Percentiles rank a stretch among this genome's conserved stretches.
Conservation (phyloP, 1,139 yeast genomes). For the Candida labiduridarum region DNA sequence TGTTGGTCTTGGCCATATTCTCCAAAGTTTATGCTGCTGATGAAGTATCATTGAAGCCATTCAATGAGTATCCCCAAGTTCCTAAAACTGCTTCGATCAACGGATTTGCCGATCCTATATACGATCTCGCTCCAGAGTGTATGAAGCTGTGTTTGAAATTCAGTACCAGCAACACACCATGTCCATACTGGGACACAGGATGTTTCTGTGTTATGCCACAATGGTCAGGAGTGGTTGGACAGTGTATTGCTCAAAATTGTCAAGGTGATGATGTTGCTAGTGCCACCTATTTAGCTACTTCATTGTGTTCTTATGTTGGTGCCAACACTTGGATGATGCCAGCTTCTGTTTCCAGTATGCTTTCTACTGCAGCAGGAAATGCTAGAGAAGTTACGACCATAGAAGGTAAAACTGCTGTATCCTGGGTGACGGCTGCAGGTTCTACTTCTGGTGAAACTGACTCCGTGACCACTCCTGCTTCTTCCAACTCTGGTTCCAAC, state of each 20-base stretch:
- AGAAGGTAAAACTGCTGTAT: conserved; percentile 14
- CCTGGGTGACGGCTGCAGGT: conserved; percentile 17
- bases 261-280: conserved; percentile 36
- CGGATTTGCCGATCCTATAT: conserved; percentile 40
- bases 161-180: conserved; percentile 32
- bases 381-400: conserved; percentile 18
- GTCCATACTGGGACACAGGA: conserved; percentile 43
- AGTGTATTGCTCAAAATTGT: conserved; percentile 32
- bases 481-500: conserved; percentile 8
- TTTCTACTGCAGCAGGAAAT: conserved; percentile 31
- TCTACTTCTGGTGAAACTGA: conserved; percentile 13
- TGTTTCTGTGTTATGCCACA: conserved; percentile 39
- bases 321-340: conserved; percentile 45
- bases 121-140: conserved; percentile 26
- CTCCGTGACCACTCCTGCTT: not conserved
- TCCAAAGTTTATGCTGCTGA: not conserved
- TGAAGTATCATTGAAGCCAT: conserved; percentile 1
- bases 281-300: conserved; percentile 43
- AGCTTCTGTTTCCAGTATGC: conserved; percentile 32
- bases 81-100: conserved; percentile 37
- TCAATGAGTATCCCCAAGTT: conserved; percentile 33
- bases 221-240: conserved; percentile 30
- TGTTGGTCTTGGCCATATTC: not conserved
- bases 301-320: conserved; percentile 45
- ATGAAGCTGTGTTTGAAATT: conserved; percentile 24